Evolutionary conservation across 371 early-diverging fungal species (phyloP), one percentile per base, ranked within the genome.

Genomic region (Thermomucor indicae-seudaticae): DNA sequence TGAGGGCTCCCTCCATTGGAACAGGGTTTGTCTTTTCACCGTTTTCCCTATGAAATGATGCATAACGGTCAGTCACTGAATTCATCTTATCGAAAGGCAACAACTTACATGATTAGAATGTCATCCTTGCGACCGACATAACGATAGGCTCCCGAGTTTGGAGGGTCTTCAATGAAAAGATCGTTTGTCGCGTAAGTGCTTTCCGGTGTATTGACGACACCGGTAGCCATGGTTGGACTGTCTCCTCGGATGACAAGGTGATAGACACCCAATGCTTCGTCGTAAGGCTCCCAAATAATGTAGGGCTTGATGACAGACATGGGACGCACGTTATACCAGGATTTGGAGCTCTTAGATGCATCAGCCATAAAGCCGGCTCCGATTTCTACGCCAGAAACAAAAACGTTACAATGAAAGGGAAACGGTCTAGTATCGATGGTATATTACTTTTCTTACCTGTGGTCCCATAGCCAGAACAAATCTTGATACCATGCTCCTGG

Each of bases 11-110:
- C 51, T 74, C 75, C 49, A 74, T 67, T 6, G 65, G 62, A 5
- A 64, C 2, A 11, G 75, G 71, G 25, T 67, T 70, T 1, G 66
- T 64, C 52, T 74, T 74, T 51, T 74, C 71, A 7, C 71, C 75
- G 34, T 70, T 74, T 35, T 60, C 50, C n/a, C n/a, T n/a, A n/a
- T n/a, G n/a, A n/a, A n/a, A n/a, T n/a, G n/a, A n/a, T n/a, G n/a
- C n/a, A n/a, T n/a, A n/a, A n/a, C n/a, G n/a, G n/a, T n/a, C n/a
- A n/a, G n/a, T n/a, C n/a, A n/a, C n/a, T n/a, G n/a, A n/a, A n/a
- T n/a, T n/a, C n/a, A n/a, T n/a, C n/a, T n/a, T n/a, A n/a, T n/a
- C n/a, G n/a, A n/a, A n/a, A n/a, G n/a, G n/a, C n/a, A n/a, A n/a
- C n/a, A n/a, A n/a, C n/a, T n/a, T n/a, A n/a, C 68, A 70, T 65